Evolutionary conservation across 345 rosid genomes (phyloP).

Genomic region (Moringa oleifera): DNA sequence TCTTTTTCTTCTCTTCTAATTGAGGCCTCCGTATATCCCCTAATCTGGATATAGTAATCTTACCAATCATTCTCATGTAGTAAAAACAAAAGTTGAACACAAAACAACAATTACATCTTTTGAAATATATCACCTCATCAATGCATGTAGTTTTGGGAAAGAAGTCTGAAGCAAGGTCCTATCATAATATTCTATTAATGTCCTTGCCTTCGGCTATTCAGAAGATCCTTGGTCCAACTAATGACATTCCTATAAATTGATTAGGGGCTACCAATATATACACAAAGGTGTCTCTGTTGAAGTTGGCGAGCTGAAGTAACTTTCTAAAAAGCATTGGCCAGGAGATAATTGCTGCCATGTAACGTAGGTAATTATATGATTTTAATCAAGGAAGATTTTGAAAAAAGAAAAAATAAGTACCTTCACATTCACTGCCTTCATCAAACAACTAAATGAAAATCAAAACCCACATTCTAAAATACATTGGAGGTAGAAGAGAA

Average conservation of each 20-base stretch:
- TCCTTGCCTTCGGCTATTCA: too few relatives aligned
- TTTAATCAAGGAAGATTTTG: neutral
- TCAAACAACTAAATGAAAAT: neutral
- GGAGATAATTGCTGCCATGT: too few relatives aligned
- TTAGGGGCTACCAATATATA: too few relatives aligned
- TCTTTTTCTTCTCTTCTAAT: slow-evolving; percentile 21
- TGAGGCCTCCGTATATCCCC: slow-evolving; percentile 13
- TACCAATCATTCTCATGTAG: slow-evolving; percentile 8
- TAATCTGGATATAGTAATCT: slow-evolving; percentile 21
- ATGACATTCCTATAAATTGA: too few relatives aligned
- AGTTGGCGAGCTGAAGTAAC: too few relatives aligned
- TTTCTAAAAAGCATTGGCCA: too few relatives aligned
- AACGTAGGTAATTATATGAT: too few relatives aligned
- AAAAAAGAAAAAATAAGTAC: neutral
- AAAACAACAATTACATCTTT: neutral
- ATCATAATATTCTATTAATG: too few relatives aligned
- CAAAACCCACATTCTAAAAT: neutral
- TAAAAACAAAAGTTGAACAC: slow-evolving; percentile 4
- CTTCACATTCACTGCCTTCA: neutral
- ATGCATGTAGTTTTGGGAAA: neutral
- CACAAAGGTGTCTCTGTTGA: too few relatives aligned
- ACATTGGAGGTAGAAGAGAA: slow-evolving; percentile 10
- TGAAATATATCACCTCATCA: too few relatives aligned
- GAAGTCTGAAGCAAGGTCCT: neutral
- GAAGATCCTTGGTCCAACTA: too few relatives aligned